A percentile compares a stretch with the other conserved stretches of the same genome.
Conservation (phyloP, 768 basidiomycete species). For the Suillus tomentosus region DNA sequence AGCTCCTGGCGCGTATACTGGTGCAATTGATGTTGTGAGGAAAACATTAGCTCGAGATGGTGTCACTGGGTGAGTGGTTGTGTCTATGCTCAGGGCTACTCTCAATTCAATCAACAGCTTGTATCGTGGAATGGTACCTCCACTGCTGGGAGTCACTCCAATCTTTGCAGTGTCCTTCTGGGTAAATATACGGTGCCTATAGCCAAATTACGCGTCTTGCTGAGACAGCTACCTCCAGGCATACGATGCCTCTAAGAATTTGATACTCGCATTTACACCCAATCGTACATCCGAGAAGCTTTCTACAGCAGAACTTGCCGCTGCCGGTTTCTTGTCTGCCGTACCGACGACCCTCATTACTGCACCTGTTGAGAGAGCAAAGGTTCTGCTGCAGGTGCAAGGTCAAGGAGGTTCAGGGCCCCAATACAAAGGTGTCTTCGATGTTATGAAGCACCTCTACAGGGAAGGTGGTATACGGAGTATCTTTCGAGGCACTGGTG, state of each 20-base stretch:
- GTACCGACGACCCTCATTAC: conserved; percentile 89
- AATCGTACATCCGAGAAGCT: conserved; percentile 64
- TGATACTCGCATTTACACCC: conserved; percentile 82
- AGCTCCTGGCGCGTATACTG: conserved; percentile 81
- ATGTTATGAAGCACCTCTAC: conserved; percentile 90
- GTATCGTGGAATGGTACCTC: conserved; percentile 93
- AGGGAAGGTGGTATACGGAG: conserved; percentile 90
- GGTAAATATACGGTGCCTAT: conserved; percentile 49
- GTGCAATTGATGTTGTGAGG: conserved; percentile 91
- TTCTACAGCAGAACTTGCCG: conserved; percentile 78
- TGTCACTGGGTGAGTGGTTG: conserved; percentile 66
- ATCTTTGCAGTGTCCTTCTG: conserved; percentile 99
- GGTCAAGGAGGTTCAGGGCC: conserved; percentile 75
- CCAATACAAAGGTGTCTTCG: conserved; percentile 87
- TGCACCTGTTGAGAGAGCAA: conserved; percentile 96
- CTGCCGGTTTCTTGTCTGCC: conserved; percentile 93
- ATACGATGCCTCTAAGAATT: conserved; percentile 88
- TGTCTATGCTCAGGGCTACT: conserved; percentile 9
- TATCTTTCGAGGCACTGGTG: conserved; percentile 89
- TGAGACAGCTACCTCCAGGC: conserved; percentile 51
- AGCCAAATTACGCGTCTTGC: conserved; percentile 7
- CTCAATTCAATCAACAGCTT: conserved; percentile 47
- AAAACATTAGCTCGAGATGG: conserved; percentile 93
- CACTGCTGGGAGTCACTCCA: conserved; percentile 92
- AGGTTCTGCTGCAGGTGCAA: conserved; percentile 93